These are phyloP conservation scores for Helenozyma baotianmanensis DNA, from an alignment of 805 yeast genomes.

Conservation along the genomic window DNA sequence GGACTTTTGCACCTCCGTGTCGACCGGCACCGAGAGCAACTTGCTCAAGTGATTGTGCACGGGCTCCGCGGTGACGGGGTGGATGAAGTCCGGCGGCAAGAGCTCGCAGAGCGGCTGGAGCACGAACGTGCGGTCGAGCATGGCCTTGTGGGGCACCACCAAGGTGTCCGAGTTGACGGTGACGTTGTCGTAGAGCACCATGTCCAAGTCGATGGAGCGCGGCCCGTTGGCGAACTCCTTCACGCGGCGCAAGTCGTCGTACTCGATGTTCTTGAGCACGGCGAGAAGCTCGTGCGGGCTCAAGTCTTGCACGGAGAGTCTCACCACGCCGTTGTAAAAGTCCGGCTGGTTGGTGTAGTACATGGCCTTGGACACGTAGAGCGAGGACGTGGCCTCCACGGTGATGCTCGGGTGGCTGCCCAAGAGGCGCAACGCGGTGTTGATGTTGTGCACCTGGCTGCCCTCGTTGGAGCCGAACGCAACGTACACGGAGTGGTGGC, in stretches of 20 bases:
- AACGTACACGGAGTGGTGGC: slow-evolving; percentile 54
- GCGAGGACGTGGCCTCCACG: slow-evolving; percentile 63
- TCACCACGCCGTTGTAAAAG: slow-evolving; percentile 80
- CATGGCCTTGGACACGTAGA: slow-evolving; percentile 92
- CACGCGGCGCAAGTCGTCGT: slow-evolving; percentile 60
- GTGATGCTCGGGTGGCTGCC: slow-evolving; percentile 31
- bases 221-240: slow-evolving; percentile 90
- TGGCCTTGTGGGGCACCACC: slow-evolving; percentile 78
- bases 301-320: slow-evolving; percentile 52
- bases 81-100: slow-evolving; percentile 57
- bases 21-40: slow-evolving; percentile 29
- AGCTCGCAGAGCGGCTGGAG: slow-evolving; percentile 84
- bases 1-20: slow-evolving; percentile 47
- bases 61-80: slow-evolving; percentile 87
- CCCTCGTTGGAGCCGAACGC: slow-evolving; percentile 93
- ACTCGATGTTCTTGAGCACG: slow-evolving; percentile 72
- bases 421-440: slow-evolving; percentile 48
- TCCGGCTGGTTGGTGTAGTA: slow-evolving; percentile 74
- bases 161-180: slow-evolving; percentile 55
- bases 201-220: slow-evolving; percentile 84
- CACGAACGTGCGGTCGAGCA: slow-evolving; percentile 89
- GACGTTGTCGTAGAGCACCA: slow-evolving; percentile 62
- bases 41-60: slow-evolving; percentile 61
- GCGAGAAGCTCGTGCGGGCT: slow-evolving; percentile 61
- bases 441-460: slow-evolving; percentile 58